Base-by-base conservation (phyloP, 129 eudicot genomes). In the Mikania micrantha region DNA sequence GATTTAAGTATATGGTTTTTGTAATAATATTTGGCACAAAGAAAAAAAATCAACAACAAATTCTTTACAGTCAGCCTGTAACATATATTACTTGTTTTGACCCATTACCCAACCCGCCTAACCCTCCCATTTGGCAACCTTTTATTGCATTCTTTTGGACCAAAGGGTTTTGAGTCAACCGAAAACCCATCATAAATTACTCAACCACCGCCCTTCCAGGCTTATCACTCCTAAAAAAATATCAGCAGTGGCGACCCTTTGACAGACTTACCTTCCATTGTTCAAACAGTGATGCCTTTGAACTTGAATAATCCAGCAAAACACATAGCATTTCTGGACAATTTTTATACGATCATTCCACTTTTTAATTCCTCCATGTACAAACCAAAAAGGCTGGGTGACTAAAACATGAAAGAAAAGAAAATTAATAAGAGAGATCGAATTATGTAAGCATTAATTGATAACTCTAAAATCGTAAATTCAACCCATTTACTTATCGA, bases 291-390 rank as follows among this genome's bases (percentile, higher is more conserved):
- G 81, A 16, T 12, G 81, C 64, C 70, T 64, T 76, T 27, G 86
- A 77, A 69, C 69, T 78, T 54, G 94, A 79, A 74, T 54, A 90
- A 45, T 94, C 95, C 69, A 94, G 69, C 69, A 90, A 52, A 73
- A 90, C 75, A 65, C 74, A 53, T 64, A 90, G 60, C 38, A 94
- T 79, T 60, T 85, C 90, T 11, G 99, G 95, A 78, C 82, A 74
- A 40, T 73, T 92, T 83, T 73, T 87, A 69, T 73, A 83, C 9
- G 91, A 94, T 83, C 75, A 81, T 85, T 54, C 79, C 81, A 34
- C 67, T 85, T 74, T 79, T 85, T 42, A 94, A 39, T 78, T 90
- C 97, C 81, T 89, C 97, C 66, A 87, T 64, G 80, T 87, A 90
- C 19, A 78, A 65, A 66, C 78, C 81, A 79, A 80, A 84, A 9